Percentiles rank a stretch among this genome's conserved stretches.
Conservation (phyloP, 1,284 basidiomycete species). For the Apiotrichum domesticum region DNA sequence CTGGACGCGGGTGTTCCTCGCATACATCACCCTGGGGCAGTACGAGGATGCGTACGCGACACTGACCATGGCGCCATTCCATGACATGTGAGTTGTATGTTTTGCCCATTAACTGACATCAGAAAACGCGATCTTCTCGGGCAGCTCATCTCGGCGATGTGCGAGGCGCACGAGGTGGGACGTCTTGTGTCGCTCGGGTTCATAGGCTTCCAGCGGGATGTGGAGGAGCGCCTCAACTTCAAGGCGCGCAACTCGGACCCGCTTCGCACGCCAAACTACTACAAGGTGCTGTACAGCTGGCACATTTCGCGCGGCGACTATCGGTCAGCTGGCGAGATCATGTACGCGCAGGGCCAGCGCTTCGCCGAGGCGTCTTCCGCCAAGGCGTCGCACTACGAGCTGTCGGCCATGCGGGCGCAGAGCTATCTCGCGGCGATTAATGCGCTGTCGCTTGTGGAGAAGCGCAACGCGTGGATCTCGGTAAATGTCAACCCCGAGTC, state of each 20-base stretch:
- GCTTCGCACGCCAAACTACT: constrained; percentile 76
- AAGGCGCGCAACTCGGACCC: constrained; percentile 94
- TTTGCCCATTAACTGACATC: constrained; percentile 7
- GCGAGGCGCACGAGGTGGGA: constrained; percentile 76
- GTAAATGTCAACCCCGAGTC: constrained; percentile 40
- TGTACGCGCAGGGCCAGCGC: constrained; percentile 88
- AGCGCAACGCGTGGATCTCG: constrained; percentile 77
- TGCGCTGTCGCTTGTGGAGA: constrained; percentile 73
- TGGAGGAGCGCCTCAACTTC: constrained; percentile 84
- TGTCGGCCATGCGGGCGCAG: constrained; percentile 70
- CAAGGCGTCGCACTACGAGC: constrained; percentile 50
- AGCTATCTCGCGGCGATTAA: constrained; percentile 83
- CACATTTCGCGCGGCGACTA: constrained; percentile 79
- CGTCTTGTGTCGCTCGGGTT: constrained; percentile 79
- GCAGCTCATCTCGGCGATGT: constrained; percentile 83
- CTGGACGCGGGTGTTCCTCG: constrained; percentile 73
- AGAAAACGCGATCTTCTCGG: constrained; percentile 75
- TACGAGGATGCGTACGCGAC: constrained; percentile 82
- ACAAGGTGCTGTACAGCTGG: constrained; percentile 92
- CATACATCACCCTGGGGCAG: constrained; percentile 62
- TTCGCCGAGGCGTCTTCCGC: constrained; percentile 53
- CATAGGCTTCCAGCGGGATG: constrained; percentile 74
- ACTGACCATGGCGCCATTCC: constrained; percentile 65
- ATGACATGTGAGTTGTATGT: constrained; percentile 60
- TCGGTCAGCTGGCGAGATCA: constrained; percentile 76